Conservation (phyloP, 305 asterid species). For the Striga hermonthica region DNA sequence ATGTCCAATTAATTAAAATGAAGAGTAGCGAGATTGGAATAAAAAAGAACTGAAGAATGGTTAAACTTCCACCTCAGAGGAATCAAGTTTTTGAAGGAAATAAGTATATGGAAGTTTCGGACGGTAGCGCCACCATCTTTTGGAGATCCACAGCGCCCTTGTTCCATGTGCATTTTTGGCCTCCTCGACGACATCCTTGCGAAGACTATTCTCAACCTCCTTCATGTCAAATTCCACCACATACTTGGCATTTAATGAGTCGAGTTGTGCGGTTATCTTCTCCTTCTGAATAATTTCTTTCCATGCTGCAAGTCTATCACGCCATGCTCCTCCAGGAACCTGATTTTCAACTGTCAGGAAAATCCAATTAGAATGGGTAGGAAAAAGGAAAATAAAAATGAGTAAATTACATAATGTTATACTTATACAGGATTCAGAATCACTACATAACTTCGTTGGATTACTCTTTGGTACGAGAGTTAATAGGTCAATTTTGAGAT, state of each 20-base stretch:
- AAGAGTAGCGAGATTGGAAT: constrained; percentile 21
- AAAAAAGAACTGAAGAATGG: constrained; percentile 25
- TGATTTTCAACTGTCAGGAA: constrained; percentile 46
- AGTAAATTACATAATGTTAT: constrained; percentile 3
- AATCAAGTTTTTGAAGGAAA: constrained; percentile 93
- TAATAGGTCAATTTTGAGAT: not conserved
- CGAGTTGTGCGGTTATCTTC: constrained; percentile 67
- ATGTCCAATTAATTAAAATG: not conserved
- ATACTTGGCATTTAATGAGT: constrained; percentile 63
- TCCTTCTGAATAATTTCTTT: constrained; percentile 75
- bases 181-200: constrained; percentile 78
- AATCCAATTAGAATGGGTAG: constrained; percentile 30
- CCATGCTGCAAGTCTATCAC: constrained; percentile 84
- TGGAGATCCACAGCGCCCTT: constrained; percentile 90
- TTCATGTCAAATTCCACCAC: constrained; percentile 96
- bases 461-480: constrained; percentile 8
- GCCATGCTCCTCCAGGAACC: constrained; percentile 78
- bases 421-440: constrained; percentile 21
- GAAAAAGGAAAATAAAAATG: constrained; percentile 14
- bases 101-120: constrained; percentile 96
- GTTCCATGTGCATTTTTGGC: constrained; percentile 58
- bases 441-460: constrained; percentile 8
- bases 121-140: constrained; percentile 99
- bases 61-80: constrained; percentile 67
- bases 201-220: constrained; percentile 94